Evolutionary conservation across 1,284 basidiomycete genomes (phyloP), one percentile per base, ranked within the genome.

Genomic region (Malassezia sympodialis): DNA sequence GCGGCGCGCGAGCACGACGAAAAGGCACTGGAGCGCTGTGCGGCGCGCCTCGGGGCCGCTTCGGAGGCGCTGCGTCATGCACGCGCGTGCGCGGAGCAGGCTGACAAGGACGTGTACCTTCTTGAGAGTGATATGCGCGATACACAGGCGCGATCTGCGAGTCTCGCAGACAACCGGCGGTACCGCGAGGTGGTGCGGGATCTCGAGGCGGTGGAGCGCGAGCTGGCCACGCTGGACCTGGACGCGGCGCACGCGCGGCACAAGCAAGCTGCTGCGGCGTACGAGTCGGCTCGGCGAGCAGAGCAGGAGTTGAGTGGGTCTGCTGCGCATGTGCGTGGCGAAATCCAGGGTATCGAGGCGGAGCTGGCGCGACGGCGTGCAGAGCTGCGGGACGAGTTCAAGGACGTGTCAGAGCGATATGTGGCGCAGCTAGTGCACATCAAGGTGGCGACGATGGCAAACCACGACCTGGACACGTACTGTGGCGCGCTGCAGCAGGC

Each of bases 401-500:
- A 88, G 72, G 83, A 89, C 56, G 83, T 91, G 62, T 82, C 87
- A 67, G 85, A 85, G 75, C 82, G 82, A 58, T 96, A 93, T 75
- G 86, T 85, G 15, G 84, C 87, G 59, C 91, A 96, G 73, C 79
- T 96, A 47, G 84, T 98, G 68, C 88, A 86, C 78, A 90, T 94
- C 68, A 96, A 96, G 81, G 67, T 68, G 6, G 64, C 62, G 5
- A 63, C 67, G 34, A 58, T 69, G 57, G 69, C 68, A 37, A 67
- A 74, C 56, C 57, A 58, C 35, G 72, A 74, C 76, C 77, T 99
- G 51, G 91, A 98, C 77, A 96, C 96, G 78, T 96, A 96, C 62
- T 87, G 84, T 7, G 96, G 96, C 75, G 94, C 77, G 88, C 87
- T 91, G 89, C 68, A 71, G 82, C 75, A 89, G 66, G 93, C 90